Conservation (phyloP, 345 rosid genomes). For the Acer campestre region DNA sequence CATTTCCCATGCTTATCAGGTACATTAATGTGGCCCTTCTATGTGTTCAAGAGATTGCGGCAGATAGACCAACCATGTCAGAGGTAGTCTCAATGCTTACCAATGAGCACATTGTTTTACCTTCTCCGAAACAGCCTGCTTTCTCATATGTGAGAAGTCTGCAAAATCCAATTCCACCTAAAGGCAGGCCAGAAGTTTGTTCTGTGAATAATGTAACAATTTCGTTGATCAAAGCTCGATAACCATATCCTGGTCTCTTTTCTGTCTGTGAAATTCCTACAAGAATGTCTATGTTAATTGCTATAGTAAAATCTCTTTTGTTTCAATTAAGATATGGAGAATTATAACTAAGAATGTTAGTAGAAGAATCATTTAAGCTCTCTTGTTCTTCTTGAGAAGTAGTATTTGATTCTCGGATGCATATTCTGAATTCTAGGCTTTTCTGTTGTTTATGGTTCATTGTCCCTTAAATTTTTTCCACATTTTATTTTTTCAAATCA, state of each 20-base stretch:
- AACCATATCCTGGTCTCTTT: background rate
- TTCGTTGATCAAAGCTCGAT: slow-evolving; percentile 3
- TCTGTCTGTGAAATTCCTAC: background rate
- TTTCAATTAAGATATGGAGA: too few relatives aligned
- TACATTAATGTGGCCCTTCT: slow-evolving; percentile 14
- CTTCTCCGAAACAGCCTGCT: slow-evolving; percentile 21
- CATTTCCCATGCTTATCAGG: background rate
- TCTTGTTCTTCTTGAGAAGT: too few relatives aligned
- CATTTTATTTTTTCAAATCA: too few relatives aligned
- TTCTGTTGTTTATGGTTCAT: too few relatives aligned
- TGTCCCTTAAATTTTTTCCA: too few relatives aligned
- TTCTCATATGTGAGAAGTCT: background rate
- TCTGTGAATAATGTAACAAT: slow-evolving; percentile 6
- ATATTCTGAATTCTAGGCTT: too few relatives aligned
- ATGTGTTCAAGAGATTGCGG: slow-evolving; percentile 13
- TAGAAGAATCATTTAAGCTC: too few relatives aligned
- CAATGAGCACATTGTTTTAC: background rate
- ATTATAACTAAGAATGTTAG: too few relatives aligned
- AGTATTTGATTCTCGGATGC: too few relatives aligned
- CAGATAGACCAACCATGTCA: slow-evolving; percentile 16
- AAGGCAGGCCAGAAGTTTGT: background rate
- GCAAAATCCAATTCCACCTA: background rate
- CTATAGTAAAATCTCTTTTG: background rate
- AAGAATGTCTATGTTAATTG: background rate
- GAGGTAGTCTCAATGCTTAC: slow-evolving; percentile 11